Conservation (phyloP, 805 yeast species). For the Candida namnaoensis region DNA sequence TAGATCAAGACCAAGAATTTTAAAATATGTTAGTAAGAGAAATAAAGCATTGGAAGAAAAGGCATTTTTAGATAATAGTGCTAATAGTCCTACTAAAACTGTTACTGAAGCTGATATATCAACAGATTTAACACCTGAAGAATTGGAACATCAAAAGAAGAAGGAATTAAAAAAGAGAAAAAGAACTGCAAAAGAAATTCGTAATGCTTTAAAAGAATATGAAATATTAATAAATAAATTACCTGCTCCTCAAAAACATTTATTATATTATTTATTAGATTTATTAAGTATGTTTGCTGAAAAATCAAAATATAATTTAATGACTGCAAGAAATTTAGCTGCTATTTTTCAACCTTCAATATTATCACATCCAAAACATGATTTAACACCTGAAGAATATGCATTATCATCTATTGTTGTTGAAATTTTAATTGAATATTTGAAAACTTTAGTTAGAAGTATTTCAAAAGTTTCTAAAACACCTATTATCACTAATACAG, state of each 20-base stretch:
- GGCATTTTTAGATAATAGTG: constrained; percentile 16
- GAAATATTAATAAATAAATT: constrained; percentile 58
- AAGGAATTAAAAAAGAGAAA: constrained; percentile 33
- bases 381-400: constrained; percentile 87
- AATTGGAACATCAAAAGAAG: constrained; percentile 19
- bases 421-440: constrained; percentile 82
- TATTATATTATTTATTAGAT: constrained; percentile 81
- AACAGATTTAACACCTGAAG: constrained; percentile 12
- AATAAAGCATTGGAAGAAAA: constrained; percentile 32
- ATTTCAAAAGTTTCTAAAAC: constrained; percentile 24
- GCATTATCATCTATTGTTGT: constrained; percentile 79
- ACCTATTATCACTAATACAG: neutral
- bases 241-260: constrained; percentile 73
- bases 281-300: constrained; percentile 78
- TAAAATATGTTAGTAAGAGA: constrained; percentile 56
- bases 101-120: constrained; percentile 4
- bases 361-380: constrained; percentile 86
- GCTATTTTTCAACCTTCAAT: constrained; percentile 98
- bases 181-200: constrained; percentile 54
- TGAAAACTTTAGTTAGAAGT: constrained; percentile 65
- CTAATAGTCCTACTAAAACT: constrained; percentile 19
- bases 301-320: constrained; percentile 67
- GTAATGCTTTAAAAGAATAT: constrained; percentile 63
- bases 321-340: constrained; percentile 90
- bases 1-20: constrained; percentile 49